A percentile compares a stretch with the other conserved stretches of the same genome.
Evolutionary conservation across 169 alveolate genomes (phyloP).

Genomic region (Cryptosporidium baileyi): DNA sequence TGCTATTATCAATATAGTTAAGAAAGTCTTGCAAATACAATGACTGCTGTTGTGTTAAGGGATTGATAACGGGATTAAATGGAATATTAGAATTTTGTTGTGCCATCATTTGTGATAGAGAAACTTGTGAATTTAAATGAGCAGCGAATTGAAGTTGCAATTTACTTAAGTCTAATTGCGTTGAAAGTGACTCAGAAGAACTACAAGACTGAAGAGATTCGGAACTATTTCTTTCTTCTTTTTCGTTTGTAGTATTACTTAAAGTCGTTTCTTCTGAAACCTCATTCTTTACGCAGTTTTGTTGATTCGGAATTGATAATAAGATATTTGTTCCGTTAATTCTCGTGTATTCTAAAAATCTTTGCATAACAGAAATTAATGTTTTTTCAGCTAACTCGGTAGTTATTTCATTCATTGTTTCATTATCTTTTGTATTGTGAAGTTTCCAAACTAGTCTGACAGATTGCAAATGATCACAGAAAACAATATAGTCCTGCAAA

Average conservation of each 20-base stretch:
- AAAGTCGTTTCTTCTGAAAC: slow-evolving; percentile 28
- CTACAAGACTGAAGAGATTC: slow-evolving; percentile 7
- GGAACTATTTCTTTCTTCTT: not conserved
- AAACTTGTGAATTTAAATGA: slow-evolving; percentile 4
- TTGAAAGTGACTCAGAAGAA: slow-evolving; percentile 32
- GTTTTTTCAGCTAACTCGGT: slow-evolving; percentile 64
- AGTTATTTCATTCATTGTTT: not conserved
- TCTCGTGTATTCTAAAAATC: slow-evolving; percentile 46
- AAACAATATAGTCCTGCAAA: slow-evolving; percentile 56
- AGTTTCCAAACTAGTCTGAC: slow-evolving; percentile 67
- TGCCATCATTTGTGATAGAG: slow-evolving; percentile 18
- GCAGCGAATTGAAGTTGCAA: slow-evolving; percentile 15
- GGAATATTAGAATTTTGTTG: slow-evolving; percentile 17
- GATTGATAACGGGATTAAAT: not conserved
- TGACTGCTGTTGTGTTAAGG: slow-evolving; percentile 8
- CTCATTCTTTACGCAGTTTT: not conserved
- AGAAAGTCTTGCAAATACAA: slow-evolving; percentile 39
- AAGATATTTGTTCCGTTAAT: slow-evolving; percentile 18
- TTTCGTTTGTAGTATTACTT: not conserved
- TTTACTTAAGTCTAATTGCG: slow-evolving; percentile 40
- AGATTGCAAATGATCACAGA: slow-evolving; percentile 62
- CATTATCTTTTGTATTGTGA: not conserved
- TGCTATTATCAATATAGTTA: slow-evolving; percentile 25
- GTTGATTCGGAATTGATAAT: not conserved
- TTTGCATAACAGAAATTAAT: slow-evolving; percentile 56